Evolutionary conservation across 1,139 yeast species (phyloP), one percentile per base, ranked within the genome.

Genomic region (Pneumocystis sp.): DNA sequence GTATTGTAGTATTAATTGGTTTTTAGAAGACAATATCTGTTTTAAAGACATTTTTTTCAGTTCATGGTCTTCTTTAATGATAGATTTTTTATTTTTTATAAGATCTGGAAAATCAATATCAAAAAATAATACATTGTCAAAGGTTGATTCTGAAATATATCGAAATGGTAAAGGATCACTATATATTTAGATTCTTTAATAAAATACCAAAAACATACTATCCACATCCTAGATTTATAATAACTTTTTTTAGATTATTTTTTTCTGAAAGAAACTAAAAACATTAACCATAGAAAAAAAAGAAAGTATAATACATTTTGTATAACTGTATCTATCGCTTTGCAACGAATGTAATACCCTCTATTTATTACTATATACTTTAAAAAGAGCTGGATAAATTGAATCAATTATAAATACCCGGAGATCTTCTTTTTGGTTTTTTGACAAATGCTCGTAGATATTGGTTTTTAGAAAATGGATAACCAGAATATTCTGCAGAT

Each of bases 271-370:
- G 56, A 61, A 65, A 66, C 66, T 63, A 42, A 34, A 59, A 45
- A 56, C 64, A 66, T 40, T 67, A 66, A 70, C 64, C 0, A 72
- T 68, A 70, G 0, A 69, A 70, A 0, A 70, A 71, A 50, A 73
- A 57, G 42, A 37, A 29, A 29, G 10, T 71, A 65, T 2, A 82
- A 75, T 25, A 85, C 82, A 59, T 79, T 76, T 59, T 79, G 72
- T 19, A 86, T 79, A 65, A 83, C 77, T 64, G 76, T 76, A 68
- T 83, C 80, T 66, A 88, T 85, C 7, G 89, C 83, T 71, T 85
- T 85, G 84, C 88, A 84, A 67, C 96, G 78, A 34, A 87, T 79
- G 91, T 95, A 88, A 73, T 88, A 88, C 0, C 95, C 96, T 70
- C 95, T 75, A 70, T 88, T 88, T 61, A 88, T 87, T 15, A 88